Evolutionary conservation across 78 protist species (phyloP).

Genomic region (Dictyostelium intermedium): DNA sequence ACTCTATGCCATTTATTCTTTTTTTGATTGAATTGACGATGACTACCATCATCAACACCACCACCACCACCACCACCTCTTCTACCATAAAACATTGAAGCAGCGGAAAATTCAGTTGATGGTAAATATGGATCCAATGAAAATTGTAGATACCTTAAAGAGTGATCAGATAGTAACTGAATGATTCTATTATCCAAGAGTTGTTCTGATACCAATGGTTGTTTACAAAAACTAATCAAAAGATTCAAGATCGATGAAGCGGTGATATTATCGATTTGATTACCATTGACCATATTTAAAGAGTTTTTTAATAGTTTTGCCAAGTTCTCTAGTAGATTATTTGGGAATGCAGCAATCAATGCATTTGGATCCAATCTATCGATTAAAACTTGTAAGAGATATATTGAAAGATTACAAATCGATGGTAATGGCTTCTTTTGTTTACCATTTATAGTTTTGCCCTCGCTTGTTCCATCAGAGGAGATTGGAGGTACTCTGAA

Average conservation of each 20-base stretch:
- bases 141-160: not conserved
- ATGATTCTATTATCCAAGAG: not conserved
- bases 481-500: not conserved
- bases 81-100: not conserved
- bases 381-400: slow-evolving; percentile 14
- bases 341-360: slow-evolving; percentile 9
- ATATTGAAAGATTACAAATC: slow-evolving; percentile 17
- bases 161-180: not conserved
- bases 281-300: not conserved
- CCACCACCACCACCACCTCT: not conserved
- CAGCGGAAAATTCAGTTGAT: not conserved
- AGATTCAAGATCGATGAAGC: slow-evolving; percentile 11
- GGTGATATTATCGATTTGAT: not conserved
- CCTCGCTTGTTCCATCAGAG: not conserved
- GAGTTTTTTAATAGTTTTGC: not conserved
- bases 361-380: not conserved
- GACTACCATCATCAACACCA: not conserved
- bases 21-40: not conserved
- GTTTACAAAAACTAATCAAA: slow-evolving; percentile 27
- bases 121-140: slow-evolving; percentile 22
- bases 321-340: not conserved
- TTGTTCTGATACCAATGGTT: slow-evolving; percentile 28
- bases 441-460: not conserved
- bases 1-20: slow-evolving; percentile 46
- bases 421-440: not conserved